phyloP scores from a whole-genome alignment of 257 asterid species.

The Ajuga chamaepitys region DNA sequence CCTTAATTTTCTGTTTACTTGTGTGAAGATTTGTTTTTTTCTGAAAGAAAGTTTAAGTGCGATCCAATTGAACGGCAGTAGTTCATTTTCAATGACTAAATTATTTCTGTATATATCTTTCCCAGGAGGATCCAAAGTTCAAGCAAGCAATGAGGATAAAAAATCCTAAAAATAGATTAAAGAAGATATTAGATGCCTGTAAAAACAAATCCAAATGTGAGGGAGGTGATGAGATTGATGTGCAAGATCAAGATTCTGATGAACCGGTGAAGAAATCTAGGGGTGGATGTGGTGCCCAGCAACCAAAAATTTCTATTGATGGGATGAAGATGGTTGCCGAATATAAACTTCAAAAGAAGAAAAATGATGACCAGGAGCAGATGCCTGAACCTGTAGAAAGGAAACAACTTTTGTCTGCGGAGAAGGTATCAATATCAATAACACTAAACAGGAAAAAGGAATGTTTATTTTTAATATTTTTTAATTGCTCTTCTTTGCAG shows the following conservation, averaged over 20 bases:
- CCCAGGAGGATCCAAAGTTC: constrained; percentile 74
- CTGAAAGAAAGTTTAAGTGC: neutral
- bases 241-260: constrained; percentile 64
- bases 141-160: constrained; percentile 79
- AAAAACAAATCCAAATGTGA: constrained; percentile 81
- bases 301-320: constrained; percentile 87
- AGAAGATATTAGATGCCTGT: constrained; percentile 79
- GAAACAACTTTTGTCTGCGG: constrained; percentile 83
- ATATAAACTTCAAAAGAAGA: constrained; percentile 70
- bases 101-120: neutral
- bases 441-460: neutral
- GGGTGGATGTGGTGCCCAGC: constrained; percentile 99
- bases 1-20: neutral
- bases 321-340: constrained; percentile 99
- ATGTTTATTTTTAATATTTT: neutral
- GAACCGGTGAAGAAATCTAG: constrained; percentile 67
- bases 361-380: constrained; percentile 83
- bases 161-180: constrained; percentile 78
- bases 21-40: neutral
- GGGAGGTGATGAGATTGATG: constrained; percentile 91
- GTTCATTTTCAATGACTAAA: neutral
- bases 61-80: neutral
- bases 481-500: constrained; percentile 31
- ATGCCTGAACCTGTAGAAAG: constrained; percentile 96
- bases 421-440: constrained; percentile 52